Conservation (phyloP, 1,139 yeast genomes). For the Hyphopichia wangnamkhiaoensis region DNA sequence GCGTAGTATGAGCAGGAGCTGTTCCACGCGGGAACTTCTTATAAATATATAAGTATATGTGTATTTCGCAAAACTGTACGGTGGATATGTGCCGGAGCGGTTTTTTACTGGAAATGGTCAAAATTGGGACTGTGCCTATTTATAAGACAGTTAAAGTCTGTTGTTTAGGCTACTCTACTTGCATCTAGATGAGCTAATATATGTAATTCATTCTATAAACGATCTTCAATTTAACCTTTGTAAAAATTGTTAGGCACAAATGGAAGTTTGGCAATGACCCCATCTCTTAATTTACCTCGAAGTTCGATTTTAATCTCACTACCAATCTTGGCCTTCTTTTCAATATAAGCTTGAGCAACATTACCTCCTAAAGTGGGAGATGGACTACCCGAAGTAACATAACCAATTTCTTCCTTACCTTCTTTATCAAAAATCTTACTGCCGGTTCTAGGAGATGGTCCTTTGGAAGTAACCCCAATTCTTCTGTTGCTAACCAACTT, state of each 20-base stretch:
- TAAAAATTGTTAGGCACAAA: slow-evolving; percentile 75
- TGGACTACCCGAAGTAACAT: slow-evolving; percentile 85
- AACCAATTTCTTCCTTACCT: slow-evolving; percentile 61
- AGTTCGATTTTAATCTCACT: slow-evolving; percentile 74
- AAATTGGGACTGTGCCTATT: too few species aligned
- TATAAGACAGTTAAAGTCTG: too few species aligned
- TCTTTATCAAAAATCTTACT: slow-evolving; percentile 59
- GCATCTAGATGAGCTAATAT: too few species aligned
- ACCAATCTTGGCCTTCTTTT: slow-evolving; percentile 76
- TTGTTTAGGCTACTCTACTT: too few species aligned
- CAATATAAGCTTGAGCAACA: slow-evolving; percentile 88
- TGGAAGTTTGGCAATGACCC: slow-evolving; percentile 76
- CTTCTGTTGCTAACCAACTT: slow-evolving; percentile 60
- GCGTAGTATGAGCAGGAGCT: too few species aligned
- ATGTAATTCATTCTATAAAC: background rate
- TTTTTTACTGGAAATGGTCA: too few species aligned
- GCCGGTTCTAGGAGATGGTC: slow-evolving; percentile 95
- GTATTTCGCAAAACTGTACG: too few species aligned
- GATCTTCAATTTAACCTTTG: slow-evolving; percentile 27
- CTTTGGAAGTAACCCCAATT: slow-evolving; percentile 70
- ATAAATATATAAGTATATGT: too few species aligned
- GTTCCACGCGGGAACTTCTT: too few species aligned
- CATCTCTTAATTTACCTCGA: slow-evolving; percentile 81
- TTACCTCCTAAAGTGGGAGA: slow-evolving; percentile 87
- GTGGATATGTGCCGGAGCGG: too few species aligned